Percentiles rank a stretch among this genome's conserved stretches.
These are phyloP conservation scores for Hortiboletus flavorubellus DNA, from an alignment of 768 basidiomycete species.

Conservation along the genomic window DNA sequence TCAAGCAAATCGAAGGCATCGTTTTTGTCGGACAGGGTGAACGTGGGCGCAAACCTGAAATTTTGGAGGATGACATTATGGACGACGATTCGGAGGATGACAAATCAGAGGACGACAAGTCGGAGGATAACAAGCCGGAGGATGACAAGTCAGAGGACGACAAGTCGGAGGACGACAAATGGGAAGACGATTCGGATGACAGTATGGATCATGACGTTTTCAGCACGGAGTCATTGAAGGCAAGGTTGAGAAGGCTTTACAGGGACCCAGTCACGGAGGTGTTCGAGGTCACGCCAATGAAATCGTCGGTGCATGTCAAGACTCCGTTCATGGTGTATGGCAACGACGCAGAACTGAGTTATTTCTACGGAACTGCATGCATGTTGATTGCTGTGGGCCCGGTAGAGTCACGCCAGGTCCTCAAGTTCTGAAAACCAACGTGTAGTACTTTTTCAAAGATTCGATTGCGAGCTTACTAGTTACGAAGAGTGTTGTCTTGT, in stretches of 20 bases:
- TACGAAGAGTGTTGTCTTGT: not conserved
- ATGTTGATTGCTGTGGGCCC: conserved; percentile 10
- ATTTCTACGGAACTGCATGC: conserved; percentile 15
- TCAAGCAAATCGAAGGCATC: conserved; percentile 5
- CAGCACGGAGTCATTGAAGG: too few species aligned
- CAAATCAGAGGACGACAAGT: too few species aligned
- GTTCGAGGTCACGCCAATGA: conserved; percentile 11
- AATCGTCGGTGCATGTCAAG: not conserved
- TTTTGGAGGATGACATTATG: not conserved
- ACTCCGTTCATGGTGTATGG: not conserved
- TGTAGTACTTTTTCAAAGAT: not conserved
- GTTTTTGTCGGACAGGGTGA: not conserved
- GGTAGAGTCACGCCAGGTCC: not conserved
- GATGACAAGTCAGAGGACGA: too few species aligned
- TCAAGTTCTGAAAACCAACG: not conserved
- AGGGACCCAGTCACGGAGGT: conserved; percentile 6
- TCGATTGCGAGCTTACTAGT: not conserved
- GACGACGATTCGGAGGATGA: too few species aligned
- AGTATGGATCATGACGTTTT: too few species aligned
- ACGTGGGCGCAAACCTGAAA: too few species aligned
- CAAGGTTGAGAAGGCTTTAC: not conserved
- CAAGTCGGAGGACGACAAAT: too few species aligned
- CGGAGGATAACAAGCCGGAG: too few species aligned
- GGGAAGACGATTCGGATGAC: too few species aligned
- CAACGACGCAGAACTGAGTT: not conserved